Evolutionary conservation across 805 yeast species (phyloP).

Genomic region (Starmerella khaoyaiensis): DNA sequence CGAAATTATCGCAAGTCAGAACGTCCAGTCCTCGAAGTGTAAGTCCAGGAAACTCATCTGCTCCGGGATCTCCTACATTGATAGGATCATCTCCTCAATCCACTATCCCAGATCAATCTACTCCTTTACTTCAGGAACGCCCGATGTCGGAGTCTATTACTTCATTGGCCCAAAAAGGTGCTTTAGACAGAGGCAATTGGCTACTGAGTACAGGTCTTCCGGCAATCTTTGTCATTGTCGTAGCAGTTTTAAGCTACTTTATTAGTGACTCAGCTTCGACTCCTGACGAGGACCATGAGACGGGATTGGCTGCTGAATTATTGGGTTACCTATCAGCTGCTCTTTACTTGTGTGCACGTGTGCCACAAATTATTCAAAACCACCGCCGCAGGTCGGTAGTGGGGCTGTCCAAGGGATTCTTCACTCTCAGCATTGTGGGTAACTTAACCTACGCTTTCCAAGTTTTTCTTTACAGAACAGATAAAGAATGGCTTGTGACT

Average conservation of each 20-base stretch:
- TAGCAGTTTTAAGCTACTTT: slow-evolving; percentile 51
- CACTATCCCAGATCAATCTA: slow-evolving; percentile 14
- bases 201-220: slow-evolving; percentile 39
- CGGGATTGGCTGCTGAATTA: slow-evolving; percentile 36
- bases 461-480: slow-evolving; percentile 52
- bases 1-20: not conserved
- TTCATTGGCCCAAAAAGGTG: slow-evolving; percentile 18
- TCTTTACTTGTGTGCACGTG: slow-evolving; percentile 56
- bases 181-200: slow-evolving; percentile 17
- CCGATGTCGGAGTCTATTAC: not conserved
- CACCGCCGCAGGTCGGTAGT: slow-evolving; percentile 62
- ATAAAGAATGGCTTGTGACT: slow-evolving; percentile 43
- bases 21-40: not conserved
- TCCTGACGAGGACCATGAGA: slow-evolving; percentile 15
- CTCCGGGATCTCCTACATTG: not conserved
- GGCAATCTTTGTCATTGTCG: slow-evolving; percentile 43
- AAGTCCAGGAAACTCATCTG: not conserved
- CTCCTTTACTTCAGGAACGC: slow-evolving; percentile 26
- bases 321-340: slow-evolving; percentile 59
- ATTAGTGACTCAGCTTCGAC: slow-evolving; percentile 28
- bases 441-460: slow-evolving; percentile 65
- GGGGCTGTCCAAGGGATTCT: slow-evolving; percentile 75
- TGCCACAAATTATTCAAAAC: slow-evolving; percentile 82
- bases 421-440: slow-evolving; percentile 60
- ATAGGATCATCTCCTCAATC: not conserved